Evolutionary conservation across 2,329 filamentous ascomycete species (phyloP), one percentile per base, ranked within the genome.

Genomic region (Calonectria fujianensis): DNA sequence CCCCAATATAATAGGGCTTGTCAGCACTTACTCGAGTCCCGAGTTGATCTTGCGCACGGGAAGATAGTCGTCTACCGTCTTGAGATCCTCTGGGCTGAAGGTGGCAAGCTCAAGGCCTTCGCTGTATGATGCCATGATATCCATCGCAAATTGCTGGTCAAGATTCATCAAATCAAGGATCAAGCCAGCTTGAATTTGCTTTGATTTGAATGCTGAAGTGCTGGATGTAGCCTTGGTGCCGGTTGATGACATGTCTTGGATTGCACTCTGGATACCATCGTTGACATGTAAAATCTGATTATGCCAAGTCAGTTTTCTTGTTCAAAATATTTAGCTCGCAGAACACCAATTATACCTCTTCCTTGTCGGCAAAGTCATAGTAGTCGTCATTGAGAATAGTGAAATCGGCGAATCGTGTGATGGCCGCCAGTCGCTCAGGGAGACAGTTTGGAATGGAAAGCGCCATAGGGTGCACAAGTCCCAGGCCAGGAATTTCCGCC

Each of bases 51-150:
- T 63, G 24, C 57, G 57, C 35, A 63, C 57, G 3, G 57, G 57
- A 18, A 63, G 35, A 63, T 63, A 63, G 3, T 63, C 57, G 18
- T 63, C 57, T 2, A 63, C 16, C 29, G 57, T 63, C 57, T 41
- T 63, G 14, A 63, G 57, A 10, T 63, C 57, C 20, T 63, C 37
- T 13, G 57, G 57, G 14, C 35, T 27, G n/a, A 63, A 63, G 14
- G 57, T 63, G 14, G 57, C 57, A 24, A 63, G 16, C 0, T 63
- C 57, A 20, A 63, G 37, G 13, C 37, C 57, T 29, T 63, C 14
- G 37, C 57, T 63, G 35, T 63, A 63, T 20, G 57, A 63, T 7
- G 57, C 39, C 57, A 63, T 63, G 35, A 63, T 63, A 63, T 63
- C 57, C 57, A 63, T 41, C 14, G 57, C 57, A 41, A 63, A 63